These are phyloP conservation scores for Scedosporium aurantiacum DNA, from an alignment of 2,329 filamentous ascomycete genomes.

Conservation along the genomic window DNA sequence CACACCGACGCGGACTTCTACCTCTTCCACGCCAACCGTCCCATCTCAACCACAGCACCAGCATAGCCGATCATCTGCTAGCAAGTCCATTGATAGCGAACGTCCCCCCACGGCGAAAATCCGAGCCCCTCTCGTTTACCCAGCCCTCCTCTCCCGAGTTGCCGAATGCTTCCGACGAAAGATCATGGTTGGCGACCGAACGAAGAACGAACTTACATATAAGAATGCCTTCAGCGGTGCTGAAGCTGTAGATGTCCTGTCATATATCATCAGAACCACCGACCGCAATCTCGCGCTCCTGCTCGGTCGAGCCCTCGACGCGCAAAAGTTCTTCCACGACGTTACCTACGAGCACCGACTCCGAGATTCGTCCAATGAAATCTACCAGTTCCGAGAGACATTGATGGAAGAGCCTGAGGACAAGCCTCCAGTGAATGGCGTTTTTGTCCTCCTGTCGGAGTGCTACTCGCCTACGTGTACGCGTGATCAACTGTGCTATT, in stretches of 20 bases:
- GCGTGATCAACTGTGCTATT: slow-evolving; percentile 90
- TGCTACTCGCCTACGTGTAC: slow-evolving; percentile 98
- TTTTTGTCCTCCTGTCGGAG: slow-evolving; percentile 91
- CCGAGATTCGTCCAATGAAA: slow-evolving; percentile 84
- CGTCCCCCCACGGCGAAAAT: slow-evolving; percentile 50
- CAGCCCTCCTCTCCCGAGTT: slow-evolving; percentile 84
- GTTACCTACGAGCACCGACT: slow-evolving; percentile 95
- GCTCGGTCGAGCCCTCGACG: slow-evolving; percentile 82
- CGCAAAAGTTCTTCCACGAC: slow-evolving; percentile 98
- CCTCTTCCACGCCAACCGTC: neutral
- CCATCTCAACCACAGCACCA: neutral
- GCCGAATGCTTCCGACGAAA: slow-evolving; percentile 86
- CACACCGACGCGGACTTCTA: neutral
- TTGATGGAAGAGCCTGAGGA: slow-evolving; percentile 75
- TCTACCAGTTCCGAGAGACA: slow-evolving; percentile 94
- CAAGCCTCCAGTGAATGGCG: slow-evolving; percentile 70
- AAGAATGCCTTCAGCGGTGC: slow-evolving; percentile 94
- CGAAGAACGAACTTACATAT: slow-evolving; percentile 94
- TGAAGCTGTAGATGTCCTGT: slow-evolving; percentile 89
- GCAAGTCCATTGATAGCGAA: slow-evolving; percentile 43
- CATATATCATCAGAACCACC: slow-evolving; percentile 93
- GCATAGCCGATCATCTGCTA: slow-evolving; percentile 45
- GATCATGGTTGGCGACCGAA: slow-evolving; percentile 74
- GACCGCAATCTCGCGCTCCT: slow-evolving; percentile 89
- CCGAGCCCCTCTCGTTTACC: slow-evolving; percentile 80